phyloP scores from a whole-genome alignment of 345 rosid genomes.

The Aegle marmelos region DNA sequence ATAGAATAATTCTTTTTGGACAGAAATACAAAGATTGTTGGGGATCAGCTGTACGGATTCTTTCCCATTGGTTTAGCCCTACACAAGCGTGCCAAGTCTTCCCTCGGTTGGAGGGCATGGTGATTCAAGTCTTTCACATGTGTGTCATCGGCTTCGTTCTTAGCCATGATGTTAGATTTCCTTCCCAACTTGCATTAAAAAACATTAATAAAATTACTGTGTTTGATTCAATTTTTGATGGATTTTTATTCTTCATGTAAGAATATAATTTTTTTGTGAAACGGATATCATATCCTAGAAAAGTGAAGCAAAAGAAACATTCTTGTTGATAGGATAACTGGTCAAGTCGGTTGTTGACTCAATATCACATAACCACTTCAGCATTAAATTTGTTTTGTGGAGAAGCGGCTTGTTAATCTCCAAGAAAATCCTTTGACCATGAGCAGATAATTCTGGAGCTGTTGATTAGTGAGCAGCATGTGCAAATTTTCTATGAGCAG shows the following conservation, averaged over 20 bases:
- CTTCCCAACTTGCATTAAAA: not conserved
- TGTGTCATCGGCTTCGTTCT: constrained; percentile 9
- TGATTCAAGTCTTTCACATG: constrained; percentile 17
- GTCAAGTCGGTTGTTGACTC: too few species aligned
- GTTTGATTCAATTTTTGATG: not conserved
- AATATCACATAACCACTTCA: too few species aligned
- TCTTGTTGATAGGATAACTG: too few species aligned
- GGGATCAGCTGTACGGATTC: not conserved
- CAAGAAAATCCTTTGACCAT: too few species aligned
- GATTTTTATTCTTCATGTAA: not conserved
- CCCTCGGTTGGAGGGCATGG: constrained; percentile 23
- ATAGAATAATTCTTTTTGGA: constrained; percentile 4
- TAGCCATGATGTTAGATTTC: not conserved
- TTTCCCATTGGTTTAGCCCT: constrained; percentile 11
- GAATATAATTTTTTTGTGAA: not conserved
- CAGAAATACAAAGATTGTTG: not conserved
- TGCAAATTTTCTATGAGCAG: too few species aligned
- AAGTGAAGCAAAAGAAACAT: not conserved
- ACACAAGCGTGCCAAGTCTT: constrained; percentile 21
- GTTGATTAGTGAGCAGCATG: too few species aligned
- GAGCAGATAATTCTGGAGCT: too few species aligned
- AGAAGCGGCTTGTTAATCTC: too few species aligned
- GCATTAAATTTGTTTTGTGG: too few species aligned
- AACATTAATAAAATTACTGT: not conserved
- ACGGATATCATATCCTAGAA: not conserved